Base-by-base conservation (phyloP, 805 yeast genomes). In the Cyberlindnera xishuangbannaensis region DNA sequence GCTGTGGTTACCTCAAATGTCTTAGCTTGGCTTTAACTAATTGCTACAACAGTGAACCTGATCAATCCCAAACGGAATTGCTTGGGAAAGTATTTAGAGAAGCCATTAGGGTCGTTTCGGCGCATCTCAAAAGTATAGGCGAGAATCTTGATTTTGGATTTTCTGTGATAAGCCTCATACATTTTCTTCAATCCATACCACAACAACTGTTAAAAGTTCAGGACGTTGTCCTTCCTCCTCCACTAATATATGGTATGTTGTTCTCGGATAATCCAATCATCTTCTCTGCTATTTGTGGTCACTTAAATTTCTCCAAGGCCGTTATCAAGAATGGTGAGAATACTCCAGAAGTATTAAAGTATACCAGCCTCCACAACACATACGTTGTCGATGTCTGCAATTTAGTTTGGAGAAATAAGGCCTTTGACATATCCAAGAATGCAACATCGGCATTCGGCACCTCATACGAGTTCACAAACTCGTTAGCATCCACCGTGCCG, bases 311-410 rank as follows among this genome's bases (percentile, higher is more conserved):
- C 37, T 49, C 69, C 7, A 48, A 47, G 28, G 10, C 21, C 5
- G 27, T 44, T 14, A 27, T 50, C 11, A 43, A 34, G 22, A 33
- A 30, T 5, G 39, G 38, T 3, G 43, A 39, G 5, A 20, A 32
- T 6, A 35, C 37, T 7, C 44, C 45, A 6, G 45, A 41, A 14
- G 37, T 49, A 5, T 24, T 41, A 4, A 40, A 50, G 22, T 62
- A 64, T 32, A 50, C 50, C 5, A 42, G 44, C 8, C 30, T 68
- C 5, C 74, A 69, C 30, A 74, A 74, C 36, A 55, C 73, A 0
- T 71, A 66, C 37, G 67, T 76, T 8, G 67, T 73, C 65, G 83
- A 77, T 45, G 47, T 69, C 7, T 62, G 78, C 39, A 76, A 77
- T 37, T 56, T 69, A 11, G 30, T 71, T 0, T 77, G 83, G 83